Percentiles rank a stretch among this genome's conserved stretches.
Evolutionary conservation across 2,329 filamentous ascomycete genomes (phyloP).

Genomic region (Talaromyces islandicus): DNA sequence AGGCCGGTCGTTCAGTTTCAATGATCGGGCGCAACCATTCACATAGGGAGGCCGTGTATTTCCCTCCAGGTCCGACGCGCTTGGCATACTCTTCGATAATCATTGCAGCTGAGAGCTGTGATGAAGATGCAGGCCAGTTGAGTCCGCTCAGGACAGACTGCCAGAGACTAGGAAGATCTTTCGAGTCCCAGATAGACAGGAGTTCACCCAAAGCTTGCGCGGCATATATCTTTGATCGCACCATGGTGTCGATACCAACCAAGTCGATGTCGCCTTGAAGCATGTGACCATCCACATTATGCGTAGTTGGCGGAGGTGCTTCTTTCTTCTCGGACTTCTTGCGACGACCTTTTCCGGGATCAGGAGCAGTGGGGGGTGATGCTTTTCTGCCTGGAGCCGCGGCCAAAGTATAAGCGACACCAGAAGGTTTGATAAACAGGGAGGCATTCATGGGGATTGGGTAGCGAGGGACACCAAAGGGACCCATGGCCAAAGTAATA

Average conservation of each 20-base stretch:
- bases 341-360: constrained; percentile 66
- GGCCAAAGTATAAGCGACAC: constrained; percentile 64
- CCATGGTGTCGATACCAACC: constrained; percentile 80
- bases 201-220: constrained; percentile 80
- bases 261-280: constrained; percentile 95
- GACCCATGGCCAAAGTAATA: constrained; percentile 77
- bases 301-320: constrained; percentile 62
- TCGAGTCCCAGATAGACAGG: constrained; percentile 67
- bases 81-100: constrained; percentile 85
- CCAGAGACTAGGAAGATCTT: constrained; percentile 47
- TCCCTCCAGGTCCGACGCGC: constrained; percentile 29
- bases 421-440: constrained; percentile 90
- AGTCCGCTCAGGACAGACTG: constrained; percentile 65
- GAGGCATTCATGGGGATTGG: constrained; percentile 87
- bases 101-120: constrained; percentile 76
- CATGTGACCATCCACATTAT: constrained; percentile 97
- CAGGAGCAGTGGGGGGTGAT: constrained; percentile 37
- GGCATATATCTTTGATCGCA: constrained; percentile 82
- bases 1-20: constrained; percentile 71
- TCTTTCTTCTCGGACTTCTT: constrained; percentile 81
- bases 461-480: constrained; percentile 84
- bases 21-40: constrained; percentile 66
- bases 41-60: constrained; percentile 37
- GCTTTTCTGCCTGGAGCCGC: constrained; percentile 28
- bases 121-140: constrained; percentile 70